phyloP scores from a whole-genome alignment of 208 protist species.

The Leptomonas pyrrhocoris region DNA sequence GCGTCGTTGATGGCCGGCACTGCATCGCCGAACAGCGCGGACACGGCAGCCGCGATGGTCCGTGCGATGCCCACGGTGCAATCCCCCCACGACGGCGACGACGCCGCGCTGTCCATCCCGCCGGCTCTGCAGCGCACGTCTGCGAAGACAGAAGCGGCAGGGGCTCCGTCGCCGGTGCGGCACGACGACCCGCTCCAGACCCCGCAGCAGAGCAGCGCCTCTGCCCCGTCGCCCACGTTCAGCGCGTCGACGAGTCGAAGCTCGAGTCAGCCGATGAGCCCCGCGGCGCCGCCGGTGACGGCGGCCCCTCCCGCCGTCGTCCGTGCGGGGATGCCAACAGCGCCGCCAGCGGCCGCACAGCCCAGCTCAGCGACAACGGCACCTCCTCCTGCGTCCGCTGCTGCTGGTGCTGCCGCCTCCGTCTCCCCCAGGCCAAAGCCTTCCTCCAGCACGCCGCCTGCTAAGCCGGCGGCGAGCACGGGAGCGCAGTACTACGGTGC shows the following conservation, averaged over 20 bases:
- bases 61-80: slow-evolving; percentile 7
- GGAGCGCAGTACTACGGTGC: slow-evolving; percentile 18
- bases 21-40: background rate
- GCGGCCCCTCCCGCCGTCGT: background rate
- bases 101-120: background rate
- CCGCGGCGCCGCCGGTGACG: background rate
- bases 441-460: background rate
- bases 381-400: background rate
- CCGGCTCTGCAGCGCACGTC: background rate
- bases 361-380: background rate
- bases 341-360: background rate
- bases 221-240: background rate
- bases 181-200: slow-evolving; percentile 19
- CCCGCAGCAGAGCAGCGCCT: background rate
- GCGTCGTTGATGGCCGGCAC: slow-evolving; percentile 11
- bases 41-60: background rate
- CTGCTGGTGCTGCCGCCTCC: background rate
- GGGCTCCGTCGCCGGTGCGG: background rate
- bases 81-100: slow-evolving; percentile 4
- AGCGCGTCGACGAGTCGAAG: background rate
- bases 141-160: background rate
- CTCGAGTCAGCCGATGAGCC: background rate
- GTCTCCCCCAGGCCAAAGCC: background rate
- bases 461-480: background rate
- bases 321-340: background rate